Percentiles rank a stretch among this genome's conserved stretches.
Evolutionary conservation across 2,329 filamentous ascomycete genomes (phyloP).

Genomic region (Plenodomus biglobosus): DNA sequence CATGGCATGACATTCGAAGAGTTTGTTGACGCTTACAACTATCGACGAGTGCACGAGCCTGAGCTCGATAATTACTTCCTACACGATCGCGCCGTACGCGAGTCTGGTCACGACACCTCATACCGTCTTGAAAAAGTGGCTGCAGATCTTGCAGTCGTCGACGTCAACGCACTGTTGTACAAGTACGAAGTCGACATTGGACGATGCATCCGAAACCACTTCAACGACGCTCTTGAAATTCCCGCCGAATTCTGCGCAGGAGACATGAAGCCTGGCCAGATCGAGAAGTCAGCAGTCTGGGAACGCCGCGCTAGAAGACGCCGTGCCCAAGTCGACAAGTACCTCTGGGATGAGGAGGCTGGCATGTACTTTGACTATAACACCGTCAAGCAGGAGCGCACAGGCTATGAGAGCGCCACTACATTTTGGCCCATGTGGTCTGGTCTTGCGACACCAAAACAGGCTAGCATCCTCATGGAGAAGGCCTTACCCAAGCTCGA

Average conservation of each 20-base stretch:
- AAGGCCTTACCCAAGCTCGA: conserved; percentile 87
- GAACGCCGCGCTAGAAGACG: conserved; percentile 83
- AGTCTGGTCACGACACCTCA: conserved; percentile 94
- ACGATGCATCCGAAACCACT: conserved; percentile 78
- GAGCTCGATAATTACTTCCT: conserved; percentile 94
- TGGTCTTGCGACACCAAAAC: conserved; percentile 78
- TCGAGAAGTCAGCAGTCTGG: conserved; percentile 85
- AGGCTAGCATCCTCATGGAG: conserved; percentile 80
- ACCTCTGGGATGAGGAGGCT: conserved; percentile 86
- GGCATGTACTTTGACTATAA: conserved; percentile 99
- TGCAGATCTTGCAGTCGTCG: conserved; percentile 87
- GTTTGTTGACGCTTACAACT: conserved; percentile 88
- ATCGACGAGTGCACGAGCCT: conserved; percentile 70
- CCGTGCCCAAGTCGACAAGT: conserved; percentile 85
- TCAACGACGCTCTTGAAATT: conserved; percentile 79
- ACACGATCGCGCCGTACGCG: conserved; percentile 91
- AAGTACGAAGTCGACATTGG: conserved; percentile 97
- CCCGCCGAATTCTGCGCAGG: conserved; percentile 78
- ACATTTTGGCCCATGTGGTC: conserved; percentile 99
- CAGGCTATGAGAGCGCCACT: conserved; percentile 84
- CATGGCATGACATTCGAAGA: conserved; percentile 77
- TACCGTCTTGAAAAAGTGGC: conserved; percentile 83
- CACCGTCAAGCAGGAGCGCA: conserved; percentile 77
- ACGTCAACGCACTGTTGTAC: conserved; percentile 91
- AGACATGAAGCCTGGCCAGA: conserved; percentile 63